These are phyloP conservation scores for Hypoxylon sp. DNA, from an alignment of 2,329 filamentous ascomycete species.

Conservation along the genomic window DNA sequence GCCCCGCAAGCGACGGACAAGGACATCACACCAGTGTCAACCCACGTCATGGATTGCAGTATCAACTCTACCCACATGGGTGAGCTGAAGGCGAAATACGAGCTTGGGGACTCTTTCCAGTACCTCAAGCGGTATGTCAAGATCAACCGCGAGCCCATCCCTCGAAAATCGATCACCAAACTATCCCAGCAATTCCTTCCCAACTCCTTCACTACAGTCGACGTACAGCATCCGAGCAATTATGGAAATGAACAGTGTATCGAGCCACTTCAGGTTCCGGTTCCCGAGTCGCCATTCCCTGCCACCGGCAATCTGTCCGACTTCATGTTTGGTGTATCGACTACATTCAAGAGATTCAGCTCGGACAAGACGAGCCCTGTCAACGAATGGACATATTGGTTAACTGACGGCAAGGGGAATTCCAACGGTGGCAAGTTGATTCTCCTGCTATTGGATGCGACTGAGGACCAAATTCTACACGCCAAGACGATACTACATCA, in stretches of 20 bases:
- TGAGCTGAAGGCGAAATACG: conserved; percentile 63
- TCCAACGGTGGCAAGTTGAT: conserved; percentile 72
- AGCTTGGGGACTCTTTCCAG: conserved; percentile 66
- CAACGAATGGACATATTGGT: conserved; percentile 73
- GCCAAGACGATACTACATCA: conserved; percentile 63
- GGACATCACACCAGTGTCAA: conserved; percentile 55
- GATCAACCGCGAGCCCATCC: conserved; percentile 65
- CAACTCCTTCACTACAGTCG: conserved; percentile 63
- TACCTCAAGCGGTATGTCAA: conserved; percentile 71
- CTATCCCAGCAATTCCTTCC: conserved; percentile 65
- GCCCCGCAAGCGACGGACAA: conserved; percentile 47
- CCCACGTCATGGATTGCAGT: conserved; percentile 64
- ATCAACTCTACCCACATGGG: conserved; percentile 64
- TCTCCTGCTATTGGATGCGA: conserved; percentile 68
- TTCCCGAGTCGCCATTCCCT: conserved; percentile 66
- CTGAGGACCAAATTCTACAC: conserved; percentile 65
- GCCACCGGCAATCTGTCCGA: conserved; percentile 68
- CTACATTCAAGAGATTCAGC: conserved; percentile 69
- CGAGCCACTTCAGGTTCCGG: conserved; percentile 66
- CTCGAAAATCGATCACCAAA: conserved; percentile 67
- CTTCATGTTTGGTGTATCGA: conserved; percentile 73
- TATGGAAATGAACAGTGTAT: conserved; percentile 62
- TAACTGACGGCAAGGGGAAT: conserved; percentile 69
- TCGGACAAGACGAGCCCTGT: conserved; percentile 67
- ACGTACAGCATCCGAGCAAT: conserved; percentile 61